Percentiles rank a stretch among this genome's conserved stretches.
These are phyloP conservation scores for Kodamaea alishanica DNA, from an alignment of 1,139 yeast genomes.

Conservation along the genomic window DNA sequence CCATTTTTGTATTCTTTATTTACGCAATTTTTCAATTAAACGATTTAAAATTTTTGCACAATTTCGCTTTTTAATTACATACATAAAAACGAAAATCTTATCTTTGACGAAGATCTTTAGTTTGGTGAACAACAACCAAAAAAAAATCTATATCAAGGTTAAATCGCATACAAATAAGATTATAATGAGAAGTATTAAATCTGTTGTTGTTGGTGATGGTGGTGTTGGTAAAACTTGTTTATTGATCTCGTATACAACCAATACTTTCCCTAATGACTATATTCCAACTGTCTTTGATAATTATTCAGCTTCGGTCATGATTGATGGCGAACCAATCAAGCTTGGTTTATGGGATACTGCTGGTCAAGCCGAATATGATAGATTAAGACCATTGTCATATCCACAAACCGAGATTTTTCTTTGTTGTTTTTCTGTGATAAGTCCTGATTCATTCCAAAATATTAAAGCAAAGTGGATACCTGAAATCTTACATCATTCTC, in stretches of 20 bases:
- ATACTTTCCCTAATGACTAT: slow-evolving; percentile 83
- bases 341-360: slow-evolving; percentile 97
- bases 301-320: slow-evolving; percentile 72
- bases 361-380: slow-evolving; percentile 91
- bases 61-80: no score
- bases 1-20: no score
- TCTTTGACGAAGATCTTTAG: neutral
- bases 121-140: neutral
- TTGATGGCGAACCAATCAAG: slow-evolving; percentile 75
- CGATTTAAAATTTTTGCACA: no score
- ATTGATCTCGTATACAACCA: slow-evolving; percentile 84
- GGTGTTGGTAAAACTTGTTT: slow-evolving; percentile 95
- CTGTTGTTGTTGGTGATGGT: slow-evolving; percentile 96
- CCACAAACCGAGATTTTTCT: slow-evolving; percentile 91
- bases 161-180: neutral
- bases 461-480: slow-evolving; percentile 80
- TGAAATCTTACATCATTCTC: slow-evolving; percentile 83
- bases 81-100: neutral
- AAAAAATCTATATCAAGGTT: neutral
- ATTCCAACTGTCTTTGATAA: slow-evolving; percentile 68
- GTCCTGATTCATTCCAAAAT: slow-evolving; percentile 77
- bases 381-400: slow-evolving; percentile 84
- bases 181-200: slow-evolving; percentile 82
- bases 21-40: no score
- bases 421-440: slow-evolving; percentile 82